A percentile compares a stretch with the other conserved stretches of the same genome.
These are phyloP conservation scores for Colletotrichum karsti DNA, from an alignment of 2,329 filamentous ascomycete genomes.

Conservation along the genomic window DNA sequence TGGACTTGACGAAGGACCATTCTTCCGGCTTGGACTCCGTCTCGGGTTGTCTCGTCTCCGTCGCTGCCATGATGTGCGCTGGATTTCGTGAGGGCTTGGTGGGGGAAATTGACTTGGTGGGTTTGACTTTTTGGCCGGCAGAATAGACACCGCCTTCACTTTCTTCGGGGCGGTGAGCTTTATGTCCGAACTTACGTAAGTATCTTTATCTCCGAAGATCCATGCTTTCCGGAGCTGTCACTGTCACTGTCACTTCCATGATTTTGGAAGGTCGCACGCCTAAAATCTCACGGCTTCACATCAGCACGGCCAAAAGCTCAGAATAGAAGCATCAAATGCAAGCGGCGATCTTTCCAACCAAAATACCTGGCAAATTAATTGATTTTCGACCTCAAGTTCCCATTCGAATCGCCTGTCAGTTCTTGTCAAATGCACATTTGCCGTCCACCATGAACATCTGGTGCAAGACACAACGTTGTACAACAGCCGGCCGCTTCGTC, in stretches of 20 bases:
- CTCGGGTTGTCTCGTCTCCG: neutral
- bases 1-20: constrained; percentile 32
- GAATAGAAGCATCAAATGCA: constrained; percentile 11
- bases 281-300: constrained; percentile 15
- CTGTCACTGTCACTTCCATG: neutral
- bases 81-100: neutral
- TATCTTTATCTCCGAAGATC: neutral
- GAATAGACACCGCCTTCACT: constrained; percentile 16
- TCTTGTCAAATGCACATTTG: neutral
- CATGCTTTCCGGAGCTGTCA: neutral
- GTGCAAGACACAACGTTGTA: neutral
- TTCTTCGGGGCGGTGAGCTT: neutral
- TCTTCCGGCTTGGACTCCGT: constrained; percentile 20
- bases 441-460: neutral
- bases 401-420: neutral
- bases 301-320: neutral
- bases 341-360: neutral
- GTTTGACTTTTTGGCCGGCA: constrained; percentile 27
- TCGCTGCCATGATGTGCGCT: constrained; percentile 13
- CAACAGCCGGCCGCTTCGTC: neutral
- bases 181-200: fast-evolving
- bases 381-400: neutral
- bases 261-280: neutral
- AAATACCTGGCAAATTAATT: neutral
- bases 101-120: constrained; percentile 6